Evolutionary conservation across 768 basidiomycete species (phyloP), one percentile per base, ranked within the genome.

Genomic region (Termitomyces heimii): DNA sequence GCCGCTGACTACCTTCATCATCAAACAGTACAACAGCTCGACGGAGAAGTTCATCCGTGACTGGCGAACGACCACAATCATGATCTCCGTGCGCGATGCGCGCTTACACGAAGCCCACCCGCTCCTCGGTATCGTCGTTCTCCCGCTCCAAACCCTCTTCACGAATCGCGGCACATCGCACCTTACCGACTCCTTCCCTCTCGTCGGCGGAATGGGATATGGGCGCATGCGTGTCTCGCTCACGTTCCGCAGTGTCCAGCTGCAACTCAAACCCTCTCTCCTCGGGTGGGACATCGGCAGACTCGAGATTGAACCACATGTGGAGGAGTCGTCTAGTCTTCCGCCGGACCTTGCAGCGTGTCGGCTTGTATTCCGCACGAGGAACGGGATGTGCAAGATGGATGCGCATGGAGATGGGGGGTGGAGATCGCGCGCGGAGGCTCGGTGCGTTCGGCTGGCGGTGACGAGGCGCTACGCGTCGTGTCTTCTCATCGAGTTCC

Each of bases 281-380:
- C 72, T 77, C 13, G 88, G 88, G 7, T 87, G 85, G 82, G 85
- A 89, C 50, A 79, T 85, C 8, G 85, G 84, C 35, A 88, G 85
- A 0, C 75, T 91, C 42, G 84, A 85, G 56, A 68, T 84, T 42
- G 64, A 63, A 9, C 66, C 73, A 5, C 57, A 63, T 28, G 76
- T 74, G 24, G 65, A 67, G 6, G 63, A 69, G 2, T 65, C 66
- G 1, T 58, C 64, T 8, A 58, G 69, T 20, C 60, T 77, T 12
- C 65, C 70, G 0, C 60, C 60, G 0, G 76, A 78, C 43, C 66
- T 81, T 22, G 59, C 66, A 2, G 66, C 72, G 31, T 80, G 77
- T 62, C 66, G 67, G 34, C 66, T 82, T 9, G 67, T 76, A 1
- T 63, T 82, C 49, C 75, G 68, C n/a, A 75, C 75, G 10, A 43